Percentiles rank a stretch among this genome's conserved stretches.
These are phyloP conservation scores for Amoebophrya sp. DNA, from an alignment of 169 alveolate species.

Conservation along the genomic window DNA sequence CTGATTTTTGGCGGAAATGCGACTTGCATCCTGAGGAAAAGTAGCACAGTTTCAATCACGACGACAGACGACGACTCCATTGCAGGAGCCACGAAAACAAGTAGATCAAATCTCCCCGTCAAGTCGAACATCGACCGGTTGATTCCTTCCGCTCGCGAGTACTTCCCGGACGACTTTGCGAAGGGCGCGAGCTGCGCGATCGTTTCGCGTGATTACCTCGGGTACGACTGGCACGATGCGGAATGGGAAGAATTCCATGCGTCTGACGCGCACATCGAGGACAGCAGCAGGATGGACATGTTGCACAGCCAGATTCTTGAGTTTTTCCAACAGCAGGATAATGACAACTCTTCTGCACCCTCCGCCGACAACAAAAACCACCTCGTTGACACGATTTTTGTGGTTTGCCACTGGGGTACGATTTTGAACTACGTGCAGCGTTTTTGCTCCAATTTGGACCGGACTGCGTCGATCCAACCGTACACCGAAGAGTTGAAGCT, in stretches of 20 bases:
- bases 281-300: neutral
- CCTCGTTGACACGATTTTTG: no score
- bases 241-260: neutral
- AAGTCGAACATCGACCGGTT: slow-evolving; percentile 17
- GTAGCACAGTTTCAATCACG: neutral
- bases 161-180: neutral
- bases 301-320: neutral
- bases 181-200: neutral
- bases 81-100: neutral
- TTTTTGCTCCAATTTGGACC: neutral
- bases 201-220: neutral
- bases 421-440: neutral
- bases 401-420: slow-evolving; percentile 7
- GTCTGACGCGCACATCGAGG: neutral
- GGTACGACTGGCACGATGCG: neutral
- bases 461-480: neutral
- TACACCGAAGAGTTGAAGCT: neutral
- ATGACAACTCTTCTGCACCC: no score
- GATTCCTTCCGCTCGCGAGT: neutral
- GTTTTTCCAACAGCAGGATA: neutral
- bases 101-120: no score
- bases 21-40: no score
- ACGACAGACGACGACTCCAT: neutral
- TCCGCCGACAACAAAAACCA: neutral
- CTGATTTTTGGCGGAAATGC: neutral